Evolutionary conservation across 2,329 filamentous ascomycete species (phyloP).

Genomic region (Fusarium luffae): DNA sequence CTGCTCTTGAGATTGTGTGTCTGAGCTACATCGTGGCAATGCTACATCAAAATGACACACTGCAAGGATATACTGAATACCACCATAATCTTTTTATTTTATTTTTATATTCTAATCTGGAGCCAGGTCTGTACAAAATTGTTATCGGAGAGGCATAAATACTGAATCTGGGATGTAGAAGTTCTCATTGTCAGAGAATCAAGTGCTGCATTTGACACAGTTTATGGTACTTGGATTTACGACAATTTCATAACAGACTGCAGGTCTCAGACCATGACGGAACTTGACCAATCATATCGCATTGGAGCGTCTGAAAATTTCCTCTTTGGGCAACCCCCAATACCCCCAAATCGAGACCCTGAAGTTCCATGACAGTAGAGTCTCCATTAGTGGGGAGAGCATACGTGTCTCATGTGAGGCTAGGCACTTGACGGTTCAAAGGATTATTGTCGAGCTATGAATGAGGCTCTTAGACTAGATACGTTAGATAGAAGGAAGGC

Average conservation of each 20-base stretch:
- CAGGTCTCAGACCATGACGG: background rate
- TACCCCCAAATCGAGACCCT: background rate
- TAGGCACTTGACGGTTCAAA: background rate
- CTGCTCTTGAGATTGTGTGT: background rate
- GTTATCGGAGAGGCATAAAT: background rate
- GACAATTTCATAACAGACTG: background rate
- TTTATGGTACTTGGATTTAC: background rate
- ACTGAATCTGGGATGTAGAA: background rate
- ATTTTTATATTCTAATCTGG: background rate
- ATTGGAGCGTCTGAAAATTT: background rate
- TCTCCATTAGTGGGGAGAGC: background rate
- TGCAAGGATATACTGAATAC: background rate
- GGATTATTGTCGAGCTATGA: background rate
- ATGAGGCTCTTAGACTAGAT: background rate
- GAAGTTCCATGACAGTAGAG: background rate
- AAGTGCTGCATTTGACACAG: background rate
- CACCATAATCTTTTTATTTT: background rate
- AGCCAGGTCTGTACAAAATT: background rate
- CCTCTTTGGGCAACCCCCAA: conserved; percentile 25
- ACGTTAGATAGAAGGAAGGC: background rate
- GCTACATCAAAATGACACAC: background rate
- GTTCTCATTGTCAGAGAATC: background rate
- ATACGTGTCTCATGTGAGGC: background rate
- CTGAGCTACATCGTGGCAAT: background rate
- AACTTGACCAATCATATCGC: conserved; percentile 14